Conservation (phyloP, 2,329 filamentous ascomycete species). For the Clarireedia homoeocarpa region DNA sequence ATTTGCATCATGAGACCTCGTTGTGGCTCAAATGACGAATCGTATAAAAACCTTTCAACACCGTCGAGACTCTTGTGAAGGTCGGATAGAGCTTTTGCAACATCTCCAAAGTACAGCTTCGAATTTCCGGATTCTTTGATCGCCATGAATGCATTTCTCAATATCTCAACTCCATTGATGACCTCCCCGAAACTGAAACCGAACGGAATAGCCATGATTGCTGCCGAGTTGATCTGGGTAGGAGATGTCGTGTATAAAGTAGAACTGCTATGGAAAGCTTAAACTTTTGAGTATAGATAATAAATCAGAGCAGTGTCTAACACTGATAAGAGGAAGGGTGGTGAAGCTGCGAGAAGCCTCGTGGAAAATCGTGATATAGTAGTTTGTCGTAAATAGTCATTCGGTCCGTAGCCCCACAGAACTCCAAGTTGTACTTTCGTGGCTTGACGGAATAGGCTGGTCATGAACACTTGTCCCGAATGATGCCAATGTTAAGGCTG, state of each 20-base stretch:
- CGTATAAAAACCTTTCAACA: conserved; percentile 5
- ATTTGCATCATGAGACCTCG: conserved; percentile 8
- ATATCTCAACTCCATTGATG: conserved; percentile 4
- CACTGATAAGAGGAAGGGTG: conserved; percentile 3
- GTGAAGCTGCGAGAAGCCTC: conserved; percentile 8
- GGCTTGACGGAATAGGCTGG: background rate
- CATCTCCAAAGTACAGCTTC: conserved; percentile 3
- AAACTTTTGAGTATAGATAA: background rate
- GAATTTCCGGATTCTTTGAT: conserved; percentile 3
- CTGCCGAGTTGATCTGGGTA: background rate
- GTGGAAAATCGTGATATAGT: conserved; percentile 7
- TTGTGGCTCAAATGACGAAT: background rate
- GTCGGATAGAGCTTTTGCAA: conserved; percentile 3
- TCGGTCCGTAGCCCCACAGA: background rate
- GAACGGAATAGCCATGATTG: conserved; percentile 7
- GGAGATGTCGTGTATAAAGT: background rate
- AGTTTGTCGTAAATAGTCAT: conserved; percentile 8
- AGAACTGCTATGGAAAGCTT: background rate
- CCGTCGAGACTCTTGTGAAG: conserved; percentile 4
- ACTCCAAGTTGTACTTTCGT: background rate
- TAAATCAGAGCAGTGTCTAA: background rate
- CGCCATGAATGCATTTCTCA: conserved; percentile 3
- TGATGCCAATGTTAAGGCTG: background rate
- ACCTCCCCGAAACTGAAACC: conserved; percentile 8
- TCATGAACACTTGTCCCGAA: background rate